These are phyloP conservation scores for Diaporthe eres DNA, from an alignment of 2,329 filamentous ascomycete species.

Conservation along the genomic window DNA sequence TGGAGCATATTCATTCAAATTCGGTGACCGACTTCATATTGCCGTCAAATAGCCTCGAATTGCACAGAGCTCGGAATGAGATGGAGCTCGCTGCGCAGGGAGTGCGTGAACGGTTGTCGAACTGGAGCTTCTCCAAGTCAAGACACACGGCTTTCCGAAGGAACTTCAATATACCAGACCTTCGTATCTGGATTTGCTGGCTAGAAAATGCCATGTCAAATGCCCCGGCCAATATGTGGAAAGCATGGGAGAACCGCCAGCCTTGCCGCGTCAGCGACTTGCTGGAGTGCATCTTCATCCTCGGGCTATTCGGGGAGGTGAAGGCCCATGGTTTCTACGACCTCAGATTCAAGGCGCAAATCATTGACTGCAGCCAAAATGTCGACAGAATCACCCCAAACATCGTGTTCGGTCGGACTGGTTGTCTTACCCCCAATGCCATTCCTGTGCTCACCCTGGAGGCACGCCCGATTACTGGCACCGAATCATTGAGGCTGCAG, in stretches of 20 bases:
- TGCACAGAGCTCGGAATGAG: slow-evolving; percentile 65
- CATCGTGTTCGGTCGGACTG: slow-evolving; percentile 68
- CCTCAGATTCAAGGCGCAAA: slow-evolving; percentile 57
- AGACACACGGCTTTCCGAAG: slow-evolving; percentile 66
- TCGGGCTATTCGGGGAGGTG: background rate
- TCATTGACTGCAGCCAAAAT: slow-evolving; percentile 80
- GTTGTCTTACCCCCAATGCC: slow-evolving; percentile 78
- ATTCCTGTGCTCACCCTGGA: slow-evolving; percentile 72
- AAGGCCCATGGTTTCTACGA: slow-evolving; percentile 60
- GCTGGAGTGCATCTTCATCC: slow-evolving; percentile 70
- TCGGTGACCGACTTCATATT: slow-evolving; percentile 74
- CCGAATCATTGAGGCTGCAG: slow-evolving; percentile 76
- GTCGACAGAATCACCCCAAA: slow-evolving; percentile 67
- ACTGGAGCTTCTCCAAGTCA: slow-evolving; percentile 71
- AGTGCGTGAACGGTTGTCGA: slow-evolving; percentile 50
- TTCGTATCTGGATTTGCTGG: slow-evolving; percentile 46
- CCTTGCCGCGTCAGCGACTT: slow-evolving; percentile 75
- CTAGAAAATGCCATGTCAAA: slow-evolving; percentile 23
- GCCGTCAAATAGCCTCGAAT: slow-evolving; percentile 65
- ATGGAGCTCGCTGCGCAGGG: slow-evolving; percentile 54
- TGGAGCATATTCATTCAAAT: slow-evolving; percentile 72
- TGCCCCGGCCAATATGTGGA: slow-evolving; percentile 51
- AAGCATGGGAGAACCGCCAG: slow-evolving; percentile 63
- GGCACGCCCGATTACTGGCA: slow-evolving; percentile 72
- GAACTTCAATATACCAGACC: slow-evolving; percentile 63